phyloP scores from a whole-genome alignment of 1,284 basidiomycete species.

The Xerocomus minutiporus region DNA sequence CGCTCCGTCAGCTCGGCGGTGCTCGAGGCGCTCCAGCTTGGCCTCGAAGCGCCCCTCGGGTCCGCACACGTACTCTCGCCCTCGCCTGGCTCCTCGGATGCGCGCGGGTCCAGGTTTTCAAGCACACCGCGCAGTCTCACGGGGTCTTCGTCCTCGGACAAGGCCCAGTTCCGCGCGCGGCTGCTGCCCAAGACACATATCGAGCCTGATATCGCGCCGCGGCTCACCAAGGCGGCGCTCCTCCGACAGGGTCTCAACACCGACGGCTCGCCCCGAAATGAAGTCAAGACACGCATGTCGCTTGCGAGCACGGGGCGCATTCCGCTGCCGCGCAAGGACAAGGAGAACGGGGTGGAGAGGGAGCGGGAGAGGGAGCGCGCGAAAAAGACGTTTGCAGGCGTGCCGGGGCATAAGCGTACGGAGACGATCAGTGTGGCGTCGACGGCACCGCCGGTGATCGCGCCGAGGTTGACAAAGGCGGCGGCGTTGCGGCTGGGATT shows the following conservation, averaged over 20 bases:
- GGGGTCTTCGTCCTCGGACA: conserved; percentile 37
- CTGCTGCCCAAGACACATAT: conserved; percentile 56
- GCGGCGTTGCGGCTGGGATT: conserved; percentile 62
- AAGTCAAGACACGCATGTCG: conserved; percentile 30
- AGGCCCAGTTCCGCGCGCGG: conserved; percentile 65
- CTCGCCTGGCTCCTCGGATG: conserved; percentile 35
- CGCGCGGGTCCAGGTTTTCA: conserved; percentile 20
- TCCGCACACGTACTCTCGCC: conserved; percentile 43
- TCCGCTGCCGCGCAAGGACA: conserved; percentile 24
- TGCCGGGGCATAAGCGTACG: conserved; percentile 72
- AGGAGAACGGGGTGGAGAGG: conserved; percentile 33
- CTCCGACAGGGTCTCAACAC: conserved; percentile 56
- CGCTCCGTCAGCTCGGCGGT: conserved; percentile 45
- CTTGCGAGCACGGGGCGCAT: conserved; percentile 31
- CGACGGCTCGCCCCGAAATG: conserved; percentile 28
- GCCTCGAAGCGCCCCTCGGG: conserved; percentile 38
- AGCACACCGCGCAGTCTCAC: conserved; percentile 18
- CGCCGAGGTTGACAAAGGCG: conserved; percentile 70
- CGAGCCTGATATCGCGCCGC: conserved; percentile 68
- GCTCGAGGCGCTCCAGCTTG: conserved; percentile 42
- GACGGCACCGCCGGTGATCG: conserved; percentile 65
- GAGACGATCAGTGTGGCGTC: conserved; percentile 66
- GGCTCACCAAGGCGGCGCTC: conserved; percentile 72
- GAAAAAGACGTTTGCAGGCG: conserved; percentile 62
- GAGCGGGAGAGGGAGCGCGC: conserved; percentile 56